Evolutionary conservation across 1,284 basidiomycete species (phyloP), one percentile per base, ranked within the genome.

Genomic region (Psilocybe mexicana): DNA sequence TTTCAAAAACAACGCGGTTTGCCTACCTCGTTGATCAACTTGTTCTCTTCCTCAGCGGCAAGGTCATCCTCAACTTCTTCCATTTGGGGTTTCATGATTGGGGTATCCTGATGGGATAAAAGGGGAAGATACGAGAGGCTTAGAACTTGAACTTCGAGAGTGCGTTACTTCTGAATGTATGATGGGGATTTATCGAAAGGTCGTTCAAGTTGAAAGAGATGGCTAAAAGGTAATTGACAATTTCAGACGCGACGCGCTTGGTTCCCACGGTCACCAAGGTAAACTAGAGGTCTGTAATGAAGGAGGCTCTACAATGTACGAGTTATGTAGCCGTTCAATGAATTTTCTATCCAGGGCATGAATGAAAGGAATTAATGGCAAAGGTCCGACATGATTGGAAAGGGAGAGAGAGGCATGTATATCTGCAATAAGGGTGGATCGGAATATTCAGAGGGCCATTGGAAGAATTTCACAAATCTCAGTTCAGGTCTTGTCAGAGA

Each of bases 21-120:
- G 73, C 82, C 60, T 65, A 94, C 93, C 86, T 96, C 93, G 65
- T 96, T 96, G 71, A 95, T 93, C 52, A 93, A 77, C 69, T 95
- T 94, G 74, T 93, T 94, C 77, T 94, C 92, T 68, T 92, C 89
- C 72, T 92, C 90, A 10, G 89, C 88, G 6, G 82, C 86, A 56
- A 90, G 80, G 70, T 91, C 88, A 60, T 93, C 92, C 68, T 94
- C 92, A 48, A 91, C 80, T 61, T 91, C 88, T 60, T 90, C 88
- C 54, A 84, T 78, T 36, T 83, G 80, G 25, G 87, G 83, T 62
- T 85, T 87, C 87, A 89, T 85, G 35, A 33, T 52, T 49, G n/a
- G 28, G 38, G 18, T 55, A 53, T 35, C 55, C 36, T 28, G 14
- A 36, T 23, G 28, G 10, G 18, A 44, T 6, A 40, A 38, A 45